Conservation (phyloP, 139 green algal species). For the Coccomyxa sp. region DNA sequence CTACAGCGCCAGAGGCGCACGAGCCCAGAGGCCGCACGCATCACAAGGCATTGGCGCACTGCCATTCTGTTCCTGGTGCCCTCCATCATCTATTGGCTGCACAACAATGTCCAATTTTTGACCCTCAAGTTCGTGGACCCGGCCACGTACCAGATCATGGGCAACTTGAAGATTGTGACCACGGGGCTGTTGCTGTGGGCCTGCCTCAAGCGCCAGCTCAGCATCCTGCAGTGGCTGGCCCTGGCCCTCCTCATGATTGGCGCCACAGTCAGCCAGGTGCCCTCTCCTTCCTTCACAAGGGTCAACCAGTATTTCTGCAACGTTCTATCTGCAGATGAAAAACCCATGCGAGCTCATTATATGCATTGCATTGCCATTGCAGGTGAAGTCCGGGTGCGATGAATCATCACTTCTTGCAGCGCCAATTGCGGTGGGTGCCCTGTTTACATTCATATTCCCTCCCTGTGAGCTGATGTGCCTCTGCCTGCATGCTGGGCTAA, state of each 20-base stretch:
- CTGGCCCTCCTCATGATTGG: constrained; percentile 54
- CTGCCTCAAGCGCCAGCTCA: constrained; percentile 31
- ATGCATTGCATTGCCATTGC: not conserved
- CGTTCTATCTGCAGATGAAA: not conserved
- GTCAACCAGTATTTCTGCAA: not conserved
- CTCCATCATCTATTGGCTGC: constrained; percentile 61
- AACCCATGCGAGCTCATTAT: not conserved
- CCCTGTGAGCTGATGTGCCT: not conserved
- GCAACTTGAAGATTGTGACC: constrained; percentile 71
- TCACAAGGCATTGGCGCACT: not conserved
- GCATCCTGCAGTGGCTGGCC: constrained; percentile 45
- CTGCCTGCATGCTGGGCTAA: not conserved
- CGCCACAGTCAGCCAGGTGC: constrained; percentile 49
- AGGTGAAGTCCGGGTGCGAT: constrained; percentile 27
- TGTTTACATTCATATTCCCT: not conserved
- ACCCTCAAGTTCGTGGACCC: constrained; percentile 52
- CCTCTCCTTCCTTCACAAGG: not conserved
- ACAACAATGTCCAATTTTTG: constrained; percentile 64
- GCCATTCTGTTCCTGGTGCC: constrained; percentile 48
- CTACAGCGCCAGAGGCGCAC: constrained; percentile 19
- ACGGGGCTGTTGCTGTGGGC: constrained; percentile 54
- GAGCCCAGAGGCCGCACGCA: not conserved
- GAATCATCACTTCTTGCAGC: constrained; percentile 21
- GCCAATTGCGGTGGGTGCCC: constrained; percentile 15
- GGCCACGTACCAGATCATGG: constrained; percentile 63